These are phyloP conservation scores for Saccharum officinarum DNA, from an alignment of 176 grass and related monocot species.

Conservation along the genomic window DNA sequence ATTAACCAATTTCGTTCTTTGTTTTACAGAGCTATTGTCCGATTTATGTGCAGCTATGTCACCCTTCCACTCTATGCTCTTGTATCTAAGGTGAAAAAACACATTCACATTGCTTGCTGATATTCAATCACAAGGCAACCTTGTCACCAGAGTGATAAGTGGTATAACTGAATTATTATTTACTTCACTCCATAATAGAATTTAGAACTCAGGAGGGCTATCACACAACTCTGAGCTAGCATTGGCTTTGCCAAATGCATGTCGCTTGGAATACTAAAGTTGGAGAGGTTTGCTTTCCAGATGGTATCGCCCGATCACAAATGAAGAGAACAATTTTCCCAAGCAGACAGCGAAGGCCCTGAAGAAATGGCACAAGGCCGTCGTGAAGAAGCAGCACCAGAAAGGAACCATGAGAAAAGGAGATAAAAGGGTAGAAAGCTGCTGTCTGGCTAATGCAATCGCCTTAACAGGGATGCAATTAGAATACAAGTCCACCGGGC, in stretches of 20 bases:
- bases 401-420: too few species aligned
- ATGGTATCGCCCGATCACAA: slow-evolving; percentile 52
- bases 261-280: not conserved
- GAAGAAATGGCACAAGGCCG: slow-evolving; percentile 42
- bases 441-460: too few species aligned
- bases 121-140: not conserved
- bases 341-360: slow-evolving; percentile 52
- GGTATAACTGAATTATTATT: not conserved
- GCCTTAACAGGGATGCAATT: too few species aligned
- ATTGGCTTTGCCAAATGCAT: not conserved
- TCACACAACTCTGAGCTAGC: not conserved
- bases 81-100: slow-evolving; percentile 65
- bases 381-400: too few species aligned
- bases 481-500: too few species aligned
- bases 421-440: too few species aligned
- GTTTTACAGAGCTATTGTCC: slow-evolving; percentile 49
- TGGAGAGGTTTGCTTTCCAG: slow-evolving; percentile 23
- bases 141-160: too few species aligned
- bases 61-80: slow-evolving; percentile 81
- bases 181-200: not conserved
- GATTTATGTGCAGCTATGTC: slow-evolving; percentile 72
- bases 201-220: not conserved
- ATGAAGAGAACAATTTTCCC: slow-evolving; percentile 7
- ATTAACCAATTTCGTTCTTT: not conserved
- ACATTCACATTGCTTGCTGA: not conserved